Percentiles rank a stretch among this genome's conserved stretches.
These are phyloP conservation scores for Calvatia gigantea DNA, from an alignment of 768 basidiomycete species.

Conservation along the genomic window DNA sequence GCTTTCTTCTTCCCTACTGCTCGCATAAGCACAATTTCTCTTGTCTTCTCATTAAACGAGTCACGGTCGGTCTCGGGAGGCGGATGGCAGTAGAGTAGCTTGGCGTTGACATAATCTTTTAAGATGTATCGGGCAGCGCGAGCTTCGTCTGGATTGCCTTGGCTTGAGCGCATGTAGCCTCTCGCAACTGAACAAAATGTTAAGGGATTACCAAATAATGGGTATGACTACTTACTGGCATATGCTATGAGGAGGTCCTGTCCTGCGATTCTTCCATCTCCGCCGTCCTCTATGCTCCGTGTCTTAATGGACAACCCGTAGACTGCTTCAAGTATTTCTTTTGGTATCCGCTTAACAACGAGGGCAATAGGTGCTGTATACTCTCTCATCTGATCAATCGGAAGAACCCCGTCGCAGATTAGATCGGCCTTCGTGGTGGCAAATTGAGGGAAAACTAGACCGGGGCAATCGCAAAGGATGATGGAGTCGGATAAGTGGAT, in stretches of 20 bases:
- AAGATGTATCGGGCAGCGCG: conserved; percentile 88
- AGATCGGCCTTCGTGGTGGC: conserved; percentile 95
- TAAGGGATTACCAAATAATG: not conserved
- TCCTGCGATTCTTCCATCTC: conserved; percentile 68
- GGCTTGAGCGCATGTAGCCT: conserved; percentile 89
- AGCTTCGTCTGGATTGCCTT: conserved; percentile 97
- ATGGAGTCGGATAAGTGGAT: conserved; percentile 89
- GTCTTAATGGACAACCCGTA: conserved; percentile 82
- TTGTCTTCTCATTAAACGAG: conserved; percentile 72
- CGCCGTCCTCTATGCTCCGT: conserved; percentile 72
- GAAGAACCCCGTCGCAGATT: conserved; percentile 94
- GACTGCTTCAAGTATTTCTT: conserved; percentile 78
- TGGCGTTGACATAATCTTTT: conserved; percentile 97
- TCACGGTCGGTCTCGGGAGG: conserved; percentile 69
- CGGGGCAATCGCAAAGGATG: conserved; percentile 94
- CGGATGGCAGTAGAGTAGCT: conserved; percentile 85
- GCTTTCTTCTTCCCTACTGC: conserved; percentile 82
- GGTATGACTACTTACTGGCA: conserved; percentile 69
- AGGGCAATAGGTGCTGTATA: conserved; percentile 82
- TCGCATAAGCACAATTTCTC: conserved; percentile 54
- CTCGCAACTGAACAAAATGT: conserved; percentile 71
- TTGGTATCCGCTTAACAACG: conserved; percentile 75
- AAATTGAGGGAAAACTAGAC: conserved; percentile 97
- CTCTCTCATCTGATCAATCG: conserved; percentile 96
- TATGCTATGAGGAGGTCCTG: conserved; percentile 85